These are phyloP conservation scores for Desmodesmus armatus DNA, from an alignment of 139 green algal species.

Conservation along the genomic window DNA sequence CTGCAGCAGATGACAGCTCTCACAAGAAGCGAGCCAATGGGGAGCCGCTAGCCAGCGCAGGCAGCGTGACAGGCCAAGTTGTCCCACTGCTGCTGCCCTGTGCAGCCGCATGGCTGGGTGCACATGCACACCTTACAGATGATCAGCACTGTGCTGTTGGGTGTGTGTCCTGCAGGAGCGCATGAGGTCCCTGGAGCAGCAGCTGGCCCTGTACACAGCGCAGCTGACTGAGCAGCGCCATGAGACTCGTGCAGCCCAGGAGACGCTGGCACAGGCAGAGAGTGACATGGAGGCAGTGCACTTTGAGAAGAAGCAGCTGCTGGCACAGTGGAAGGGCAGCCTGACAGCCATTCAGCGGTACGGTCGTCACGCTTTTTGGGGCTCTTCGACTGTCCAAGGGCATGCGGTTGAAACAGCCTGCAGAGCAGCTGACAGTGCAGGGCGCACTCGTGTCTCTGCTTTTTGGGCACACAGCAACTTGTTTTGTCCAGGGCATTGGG, in stretches of 20 bases:
- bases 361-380: neutral
- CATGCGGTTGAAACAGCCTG: too few relatives aligned
- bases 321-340: conserved; percentile 84
- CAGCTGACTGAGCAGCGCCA: conserved; percentile 80
- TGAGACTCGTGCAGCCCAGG: conserved; percentile 82
- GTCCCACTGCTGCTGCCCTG: too few relatives aligned
- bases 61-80: too few relatives aligned
- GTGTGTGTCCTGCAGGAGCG: conserved; percentile 60
- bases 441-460: too few relatives aligned
- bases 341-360: conserved; percentile 80
- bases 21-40: too few relatives aligned
- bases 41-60: too few relatives aligned
- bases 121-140: too few relatives aligned
- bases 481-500: neutral
- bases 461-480: neutral
- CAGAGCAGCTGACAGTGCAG: too few relatives aligned
- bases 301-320: conserved; percentile 93
- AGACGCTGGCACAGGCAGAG: conserved; percentile 76
- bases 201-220: conserved; percentile 68
- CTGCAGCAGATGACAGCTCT: too few relatives aligned
- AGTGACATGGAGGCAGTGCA: conserved; percentile 89
- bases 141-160: too few relatives aligned
- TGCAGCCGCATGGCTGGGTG: neutral
- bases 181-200: conserved; percentile 68
- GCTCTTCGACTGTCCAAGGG: too few relatives aligned